These are phyloP conservation scores for Fusarium lyarnte DNA, from an alignment of 2,329 filamentous ascomycete species.

Conservation along the genomic window DNA sequence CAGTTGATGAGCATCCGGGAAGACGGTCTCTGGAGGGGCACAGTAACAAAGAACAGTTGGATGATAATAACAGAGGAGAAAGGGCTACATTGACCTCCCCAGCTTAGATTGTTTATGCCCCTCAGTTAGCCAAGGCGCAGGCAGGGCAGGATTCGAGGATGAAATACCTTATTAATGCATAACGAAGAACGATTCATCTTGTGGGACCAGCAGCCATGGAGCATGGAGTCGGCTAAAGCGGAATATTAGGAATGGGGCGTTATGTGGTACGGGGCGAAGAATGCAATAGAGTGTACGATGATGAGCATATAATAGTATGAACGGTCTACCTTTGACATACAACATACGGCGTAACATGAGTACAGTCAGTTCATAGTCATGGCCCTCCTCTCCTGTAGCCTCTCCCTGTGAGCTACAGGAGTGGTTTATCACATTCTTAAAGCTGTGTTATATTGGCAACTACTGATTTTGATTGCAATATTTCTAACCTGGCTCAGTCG, in stretches of 20 bases:
- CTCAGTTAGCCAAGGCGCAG: background rate
- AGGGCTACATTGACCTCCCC: background rate
- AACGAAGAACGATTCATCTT: slow-evolving; percentile 11
- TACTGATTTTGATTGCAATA: background rate
- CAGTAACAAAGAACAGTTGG: background rate
- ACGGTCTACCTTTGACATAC: background rate
- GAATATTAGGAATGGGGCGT: slow-evolving; percentile 2
- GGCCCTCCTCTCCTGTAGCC: background rate
- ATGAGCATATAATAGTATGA: background rate
- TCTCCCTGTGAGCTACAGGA: background rate
- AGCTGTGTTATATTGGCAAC: background rate
- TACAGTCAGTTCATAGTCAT: background rate
- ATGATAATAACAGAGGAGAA: background rate
- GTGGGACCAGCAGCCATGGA: background rate
- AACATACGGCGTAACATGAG: background rate
- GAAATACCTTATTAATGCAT: background rate
- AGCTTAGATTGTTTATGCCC: background rate
- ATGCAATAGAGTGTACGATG: background rate
- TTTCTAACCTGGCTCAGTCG: background rate
- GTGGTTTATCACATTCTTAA: background rate
- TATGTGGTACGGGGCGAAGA: background rate
- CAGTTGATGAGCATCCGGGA: background rate
- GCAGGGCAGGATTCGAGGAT: background rate
- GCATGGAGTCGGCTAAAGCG: background rate
- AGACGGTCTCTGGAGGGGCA: slow-evolving; percentile 5